Percentiles rank a stretch among this genome's conserved stretches.
These are phyloP conservation scores for Yamadazyma pseudoaaseri DNA, from an alignment of 1,139 yeast genomes.

Conservation along the genomic window DNA sequence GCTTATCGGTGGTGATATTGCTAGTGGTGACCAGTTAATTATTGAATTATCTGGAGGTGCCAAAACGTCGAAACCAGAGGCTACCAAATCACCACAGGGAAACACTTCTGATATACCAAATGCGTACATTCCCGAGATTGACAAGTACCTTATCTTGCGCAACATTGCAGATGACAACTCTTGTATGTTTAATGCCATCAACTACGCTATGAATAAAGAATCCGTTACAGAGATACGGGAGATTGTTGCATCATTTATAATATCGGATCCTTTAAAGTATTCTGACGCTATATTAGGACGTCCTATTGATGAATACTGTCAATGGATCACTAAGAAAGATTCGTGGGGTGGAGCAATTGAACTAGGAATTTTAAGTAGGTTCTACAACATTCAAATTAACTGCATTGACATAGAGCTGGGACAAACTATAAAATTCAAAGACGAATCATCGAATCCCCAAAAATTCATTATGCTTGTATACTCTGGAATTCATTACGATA, in stretches of 20 bases:
- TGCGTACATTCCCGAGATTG: conserved; percentile 20
- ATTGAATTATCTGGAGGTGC: conserved; percentile 22
- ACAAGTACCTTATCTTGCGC: conserved; percentile 44
- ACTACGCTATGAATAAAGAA: conserved; percentile 44
- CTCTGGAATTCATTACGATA: conserved; percentile 77
- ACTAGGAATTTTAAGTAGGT: conserved; percentile 59
- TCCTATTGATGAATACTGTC: conserved; percentile 47
- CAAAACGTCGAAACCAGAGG: conserved; percentile 1
- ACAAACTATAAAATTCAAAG: conserved; percentile 52
- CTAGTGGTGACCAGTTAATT: conserved; percentile 58
- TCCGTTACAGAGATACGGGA: conserved; percentile 44
- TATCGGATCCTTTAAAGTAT: conserved; percentile 43
- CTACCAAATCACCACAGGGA: not conserved
- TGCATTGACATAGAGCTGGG: conserved; percentile 72
- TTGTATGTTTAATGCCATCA: conserved; percentile 70
- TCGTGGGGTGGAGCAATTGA: conserved; percentile 92
- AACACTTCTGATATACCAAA: conserved; percentile 23
- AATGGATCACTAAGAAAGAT: conserved; percentile 60
- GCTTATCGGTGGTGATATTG: conserved; percentile 41
- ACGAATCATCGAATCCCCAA: conserved; percentile 25
- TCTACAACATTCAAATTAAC: conserved; percentile 52
- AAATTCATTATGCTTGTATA: conserved; percentile 57
- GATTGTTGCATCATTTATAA: conserved; percentile 47
- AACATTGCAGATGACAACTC: conserved; percentile 79
- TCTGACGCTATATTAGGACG: conserved; percentile 61